Percentiles rank a stretch among this genome's conserved stretches.
Conservation (phyloP, 495 filamentous ascomycete species). For the Penicillium maclennaniae region DNA sequence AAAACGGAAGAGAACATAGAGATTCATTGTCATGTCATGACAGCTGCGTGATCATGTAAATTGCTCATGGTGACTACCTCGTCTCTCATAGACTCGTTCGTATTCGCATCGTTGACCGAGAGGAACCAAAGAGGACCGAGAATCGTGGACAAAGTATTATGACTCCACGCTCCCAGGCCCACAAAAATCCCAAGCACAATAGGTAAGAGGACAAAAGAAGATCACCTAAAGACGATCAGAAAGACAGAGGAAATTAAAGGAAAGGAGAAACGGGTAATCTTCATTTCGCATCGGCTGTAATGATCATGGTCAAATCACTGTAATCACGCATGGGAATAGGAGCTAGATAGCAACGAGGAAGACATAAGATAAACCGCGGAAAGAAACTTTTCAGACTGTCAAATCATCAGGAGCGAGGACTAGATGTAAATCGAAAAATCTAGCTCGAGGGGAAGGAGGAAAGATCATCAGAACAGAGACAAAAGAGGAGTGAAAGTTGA, state of each 20-base stretch:
- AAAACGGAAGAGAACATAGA: not conserved
- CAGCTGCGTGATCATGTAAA: constrained; percentile 3
- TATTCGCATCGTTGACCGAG: constrained; percentile 11
- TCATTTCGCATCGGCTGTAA: constrained; percentile 40
- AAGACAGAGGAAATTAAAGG: constrained; percentile 11
- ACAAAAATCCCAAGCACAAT: constrained; percentile 18
- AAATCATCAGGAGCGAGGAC: constrained; percentile 35
- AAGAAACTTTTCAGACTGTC: constrained; percentile 45
- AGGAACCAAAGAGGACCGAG: constrained; percentile 3
- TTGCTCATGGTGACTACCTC: constrained; percentile 12
- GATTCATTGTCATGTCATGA: constrained; percentile 19
- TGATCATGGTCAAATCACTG: constrained; percentile 40
- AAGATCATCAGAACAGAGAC: constrained; percentile 26
- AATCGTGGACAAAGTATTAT: not conserved
- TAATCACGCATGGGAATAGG: constrained; percentile 39
- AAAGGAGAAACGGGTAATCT: constrained; percentile 25
- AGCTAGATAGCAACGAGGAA: constrained; percentile 33
- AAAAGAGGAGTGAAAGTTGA: constrained; percentile 16
- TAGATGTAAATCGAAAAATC: constrained; percentile 34
- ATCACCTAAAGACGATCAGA: constrained; percentile 8
- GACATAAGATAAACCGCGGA: constrained; percentile 14
- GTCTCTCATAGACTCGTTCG: constrained; percentile 17
- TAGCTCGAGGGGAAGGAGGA: constrained; percentile 27
- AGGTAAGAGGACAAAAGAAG: constrained; percentile 15
- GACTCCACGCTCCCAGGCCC: constrained; percentile 25